phyloP scores from a whole-genome alignment of 768 basidiomycete species.

The Rhizopogon sp. region DNA sequence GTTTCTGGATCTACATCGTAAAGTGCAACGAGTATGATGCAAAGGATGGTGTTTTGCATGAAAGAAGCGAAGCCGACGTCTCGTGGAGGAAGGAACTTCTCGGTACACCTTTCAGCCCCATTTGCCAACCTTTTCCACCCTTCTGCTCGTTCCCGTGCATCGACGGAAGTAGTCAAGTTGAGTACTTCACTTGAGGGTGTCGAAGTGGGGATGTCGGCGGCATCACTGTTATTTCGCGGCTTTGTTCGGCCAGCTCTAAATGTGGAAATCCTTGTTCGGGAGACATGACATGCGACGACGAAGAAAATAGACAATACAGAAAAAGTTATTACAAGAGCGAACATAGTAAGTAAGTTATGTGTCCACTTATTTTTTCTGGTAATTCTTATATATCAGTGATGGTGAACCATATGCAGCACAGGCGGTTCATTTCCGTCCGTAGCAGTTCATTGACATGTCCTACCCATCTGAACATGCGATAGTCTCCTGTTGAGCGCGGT shows the following conservation, averaged over 20 bases:
- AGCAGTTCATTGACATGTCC: too few relatives aligned
- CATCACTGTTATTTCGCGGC: too few relatives aligned
- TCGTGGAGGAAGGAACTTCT: slow-evolving; percentile 7
- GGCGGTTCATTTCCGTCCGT: too few relatives aligned
- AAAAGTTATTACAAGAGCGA: not conserved
- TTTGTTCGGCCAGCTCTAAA: too few relatives aligned
- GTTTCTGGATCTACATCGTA: slow-evolving; percentile 18
- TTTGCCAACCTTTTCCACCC: too few relatives aligned
- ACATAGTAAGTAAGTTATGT: too few relatives aligned
- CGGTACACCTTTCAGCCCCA: not conserved
- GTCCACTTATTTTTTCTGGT: too few relatives aligned
- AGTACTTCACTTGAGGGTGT: too few relatives aligned
- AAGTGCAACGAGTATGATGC: slow-evolving; percentile 37
- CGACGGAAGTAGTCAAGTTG: not conserved
- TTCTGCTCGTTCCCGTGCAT: not conserved
- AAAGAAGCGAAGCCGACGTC: slow-evolving; percentile 31
- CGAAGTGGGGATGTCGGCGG: not conserved
- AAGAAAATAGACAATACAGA: not conserved
- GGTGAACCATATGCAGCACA: too few relatives aligned
- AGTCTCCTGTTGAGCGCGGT: too few relatives aligned
- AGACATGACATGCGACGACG: not conserved
- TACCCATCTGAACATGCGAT: too few relatives aligned
- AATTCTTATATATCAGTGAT: too few relatives aligned
- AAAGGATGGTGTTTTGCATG: slow-evolving; percentile 40
- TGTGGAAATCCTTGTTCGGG: not conserved